Evolutionary conservation across 441 rosid genomes (phyloP), one percentile per base, ranked within the genome.

Genomic region (Rhodomyrtus psidioides): DNA sequence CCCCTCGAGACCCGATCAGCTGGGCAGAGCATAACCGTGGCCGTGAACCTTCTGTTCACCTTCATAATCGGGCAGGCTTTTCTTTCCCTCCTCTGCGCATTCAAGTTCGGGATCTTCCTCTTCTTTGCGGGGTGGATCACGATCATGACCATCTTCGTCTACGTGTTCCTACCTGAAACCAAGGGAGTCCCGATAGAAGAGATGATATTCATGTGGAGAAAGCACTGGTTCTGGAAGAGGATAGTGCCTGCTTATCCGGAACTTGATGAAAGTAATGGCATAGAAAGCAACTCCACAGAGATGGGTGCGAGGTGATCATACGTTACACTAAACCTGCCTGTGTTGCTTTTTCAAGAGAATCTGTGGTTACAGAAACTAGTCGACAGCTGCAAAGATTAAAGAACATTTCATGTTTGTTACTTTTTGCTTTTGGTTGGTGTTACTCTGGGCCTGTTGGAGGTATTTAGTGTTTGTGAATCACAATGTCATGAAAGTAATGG

Each of bases 101-200:
- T 97, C 86, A 94, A 92, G 91, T 95, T 89, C 6, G 98, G 98
- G 5, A 95, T 95, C 87, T 97, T 95, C 90, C 94, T 95, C 79
- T 97, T 97, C 94, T 95, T 97, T 28, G 95, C 97, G 24, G 91
- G 91, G 7, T 97, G 99, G 98, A 76, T 93, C 42, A 81, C 89
- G 6, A 83, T 97, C 83, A 97, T 95, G 99, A 95, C 98, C 17
- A 10, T 91, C 74, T 97, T 97, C 26, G 97, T 95, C 4, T 93
- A 65, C 84, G 42, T 94, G 57, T 84, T 97, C 85, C 89, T 97
- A 85, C 98, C 98, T 12, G 98, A 95, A 88, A 96, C 99, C 42
- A 96, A 94, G 82, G 99, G 98, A 87, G 93, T 96, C 21, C 98
- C 99, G 0, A 93, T 96, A 49, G 99, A 96, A 89, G 99, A 96